Conservation (phyloP, 2,329 filamentous ascomycete genomes). For the Fusarium protoensiforme region DNA sequence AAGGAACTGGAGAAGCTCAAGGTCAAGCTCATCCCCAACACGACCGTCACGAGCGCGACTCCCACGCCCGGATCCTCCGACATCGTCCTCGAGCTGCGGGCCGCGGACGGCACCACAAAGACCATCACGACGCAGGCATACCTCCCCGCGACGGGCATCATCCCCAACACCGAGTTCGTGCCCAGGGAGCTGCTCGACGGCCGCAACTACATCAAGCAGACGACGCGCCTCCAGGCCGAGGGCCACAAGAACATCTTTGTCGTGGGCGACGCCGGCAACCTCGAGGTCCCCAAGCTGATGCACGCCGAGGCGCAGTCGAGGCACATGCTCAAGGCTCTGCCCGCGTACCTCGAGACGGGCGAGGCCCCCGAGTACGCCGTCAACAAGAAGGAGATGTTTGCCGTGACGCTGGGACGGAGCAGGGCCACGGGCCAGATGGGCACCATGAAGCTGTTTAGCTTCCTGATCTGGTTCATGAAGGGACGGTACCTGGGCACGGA, state of each 20-base stretch:
- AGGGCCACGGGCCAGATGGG: slow-evolving; percentile 53
- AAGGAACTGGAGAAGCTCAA: slow-evolving; percentile 56
- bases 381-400: slow-evolving; percentile 46
- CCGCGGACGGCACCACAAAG: slow-evolving; percentile 47
- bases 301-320: slow-evolving; percentile 47
- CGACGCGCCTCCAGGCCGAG: slow-evolving; percentile 49
- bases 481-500: slow-evolving; percentile 52
- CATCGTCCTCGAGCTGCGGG: slow-evolving; percentile 49
- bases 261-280: slow-evolving; percentile 56
- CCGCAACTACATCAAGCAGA: slow-evolving; percentile 51
- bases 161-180: slow-evolving; percentile 58
- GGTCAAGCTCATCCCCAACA: slow-evolving; percentile 54
- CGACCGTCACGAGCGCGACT: slow-evolving; percentile 48
- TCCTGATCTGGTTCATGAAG: slow-evolving; percentile 53
- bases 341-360: slow-evolving; percentile 46
- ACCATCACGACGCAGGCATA: slow-evolving; percentile 57
- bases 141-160: slow-evolving; percentile 58
- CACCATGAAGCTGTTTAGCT: slow-evolving; percentile 50
- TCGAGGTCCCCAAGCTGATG: slow-evolving; percentile 50
- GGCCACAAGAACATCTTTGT: slow-evolving; percentile 56
- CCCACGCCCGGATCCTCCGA: slow-evolving; percentile 36
- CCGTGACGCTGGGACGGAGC: slow-evolving; percentile 53
- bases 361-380: slow-evolving; percentile 46
- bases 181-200: slow-evolving; percentile 51
- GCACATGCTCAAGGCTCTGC: slow-evolving; percentile 50